Conservation (phyloP, 2,329 filamentous ascomycete genomes). For the Penicillium polonicum region DNA sequence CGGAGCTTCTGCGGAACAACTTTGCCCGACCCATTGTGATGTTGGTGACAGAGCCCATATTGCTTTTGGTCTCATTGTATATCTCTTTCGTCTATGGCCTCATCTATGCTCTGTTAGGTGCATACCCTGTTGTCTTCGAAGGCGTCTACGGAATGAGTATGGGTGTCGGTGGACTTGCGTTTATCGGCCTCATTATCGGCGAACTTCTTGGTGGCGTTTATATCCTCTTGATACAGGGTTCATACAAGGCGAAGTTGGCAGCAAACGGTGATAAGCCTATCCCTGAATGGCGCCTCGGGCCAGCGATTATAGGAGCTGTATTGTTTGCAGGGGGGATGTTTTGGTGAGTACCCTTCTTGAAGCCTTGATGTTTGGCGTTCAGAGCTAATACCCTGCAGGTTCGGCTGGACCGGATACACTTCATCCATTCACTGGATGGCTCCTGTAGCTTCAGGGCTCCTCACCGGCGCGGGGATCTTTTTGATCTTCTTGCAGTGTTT, state of each 20-base stretch:
- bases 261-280: constrained; percentile 62
- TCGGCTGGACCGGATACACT: constrained; percentile 69
- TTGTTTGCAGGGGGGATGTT: constrained; percentile 63
- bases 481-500: constrained; percentile 57
- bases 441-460: constrained; percentile 46
- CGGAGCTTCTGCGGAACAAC: constrained; percentile 47
- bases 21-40: constrained; percentile 42
- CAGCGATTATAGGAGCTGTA: constrained; percentile 53
- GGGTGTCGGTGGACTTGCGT: constrained; percentile 75
- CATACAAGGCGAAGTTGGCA: constrained; percentile 66
- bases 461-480: constrained; percentile 58
- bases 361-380: background rate
- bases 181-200: constrained; percentile 78
- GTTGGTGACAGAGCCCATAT: constrained; percentile 39
- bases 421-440: constrained; percentile 42
- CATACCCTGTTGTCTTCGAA: constrained; percentile 39
- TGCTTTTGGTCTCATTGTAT: constrained; percentile 34
- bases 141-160: constrained; percentile 53
- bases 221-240: constrained; percentile 63
- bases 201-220: constrained; percentile 65
- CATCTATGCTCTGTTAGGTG: constrained; percentile 35
- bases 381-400: constrained; percentile 4
- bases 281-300: constrained; percentile 57
- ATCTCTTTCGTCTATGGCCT: constrained; percentile 35
- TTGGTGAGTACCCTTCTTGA: constrained; percentile 46